phyloP scores from a whole-genome alignment of 106 monocot species.

The Dioscorea dumetorum region DNA sequence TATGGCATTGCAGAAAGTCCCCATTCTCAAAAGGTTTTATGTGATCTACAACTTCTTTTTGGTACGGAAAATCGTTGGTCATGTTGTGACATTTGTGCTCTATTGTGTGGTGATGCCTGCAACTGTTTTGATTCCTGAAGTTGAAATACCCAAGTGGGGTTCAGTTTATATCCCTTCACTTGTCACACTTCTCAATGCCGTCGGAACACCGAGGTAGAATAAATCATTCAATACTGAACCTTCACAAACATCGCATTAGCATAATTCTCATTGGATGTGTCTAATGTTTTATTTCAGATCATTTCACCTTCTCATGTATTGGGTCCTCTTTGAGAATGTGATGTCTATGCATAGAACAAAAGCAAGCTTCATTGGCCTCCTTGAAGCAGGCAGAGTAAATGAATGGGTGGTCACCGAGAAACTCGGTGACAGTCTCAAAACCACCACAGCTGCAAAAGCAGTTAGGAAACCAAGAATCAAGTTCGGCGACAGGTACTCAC shows the following conservation, averaged over 20 bases:
- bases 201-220: slow-evolving; percentile 32
- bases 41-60: slow-evolving; percentile 54
- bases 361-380: slow-evolving; percentile 28
- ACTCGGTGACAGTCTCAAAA: slow-evolving; percentile 21
- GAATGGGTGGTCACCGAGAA: slow-evolving; percentile 55
- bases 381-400: slow-evolving; percentile 23
- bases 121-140: slow-evolving; percentile 34
- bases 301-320: slow-evolving; percentile 28
- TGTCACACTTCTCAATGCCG: slow-evolving; percentile 28
- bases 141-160: slow-evolving; percentile 37
- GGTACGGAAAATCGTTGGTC: slow-evolving; percentile 31
- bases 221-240: not conserved
- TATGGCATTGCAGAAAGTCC: slow-evolving; percentile 25
- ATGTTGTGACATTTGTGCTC: slow-evolving; percentile 27
- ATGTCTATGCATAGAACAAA: slow-evolving; percentile 47
- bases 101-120: slow-evolving; percentile 38
- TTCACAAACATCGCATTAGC: too few species aligned
- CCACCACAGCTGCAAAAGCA: too few species aligned
- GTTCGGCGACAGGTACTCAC: too few species aligned
- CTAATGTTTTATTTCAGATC: slow-evolving; percentile 11
- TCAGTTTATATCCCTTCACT: slow-evolving; percentile 41
- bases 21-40: slow-evolving; percentile 28
- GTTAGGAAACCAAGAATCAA: too few species aligned
- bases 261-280: too few species aligned
- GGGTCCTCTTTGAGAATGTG: slow-evolving; percentile 51